Evolutionary conservation across 75 land plant genomes (phyloP), one percentile per base, ranked within the genome.

Genomic region (Cunninghamia lanceolata): DNA sequence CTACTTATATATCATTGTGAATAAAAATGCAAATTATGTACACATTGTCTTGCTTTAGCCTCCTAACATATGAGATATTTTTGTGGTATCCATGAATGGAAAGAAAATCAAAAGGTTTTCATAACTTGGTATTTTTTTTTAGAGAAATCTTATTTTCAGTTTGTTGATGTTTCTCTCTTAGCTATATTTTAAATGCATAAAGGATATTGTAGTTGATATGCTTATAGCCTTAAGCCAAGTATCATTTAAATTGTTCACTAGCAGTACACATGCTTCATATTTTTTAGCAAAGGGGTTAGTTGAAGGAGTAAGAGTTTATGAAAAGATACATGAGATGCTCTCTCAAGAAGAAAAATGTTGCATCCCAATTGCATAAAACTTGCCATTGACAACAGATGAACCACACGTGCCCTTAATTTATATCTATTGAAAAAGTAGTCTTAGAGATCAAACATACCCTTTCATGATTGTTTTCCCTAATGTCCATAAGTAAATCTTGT

Each of bases 341-440:
- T 85, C 46, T 76, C 86, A 88, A 53, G 95, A 94, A 63, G 77
- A 85, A 28, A 89, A 89, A 30, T 40, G 54, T 36, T 89, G 90
- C 4, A 84, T 91, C 73, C 94, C 89, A 3, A 71, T 89, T 1
- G 93, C 95, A 15, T 92, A 91, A 86, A 92, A 92, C 9, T 81
- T 94, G 68, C 91, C 94, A 50, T 92, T 86, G 89, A 91, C 94
- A 53, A 91, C 95, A 21, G 92, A 92, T 81, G 92, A 92, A 47
- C 95, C 95, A 53, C 89, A 89, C 88, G 95, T 89, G 63, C 16
- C 40, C 16, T 2, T 25, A 25, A n/a, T 38, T 36, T 40, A 35
- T 66, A 16, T 38, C 30, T 28, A 47, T 56, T n/a, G 14, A 47
- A n/a, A 50, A 79, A n/a, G 35, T 15, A 46, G 19, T 71, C 53